phyloP scores from a whole-genome alignment of 176 grass and related monocot species.

The Dendrocalamus sinicus region DNA sequence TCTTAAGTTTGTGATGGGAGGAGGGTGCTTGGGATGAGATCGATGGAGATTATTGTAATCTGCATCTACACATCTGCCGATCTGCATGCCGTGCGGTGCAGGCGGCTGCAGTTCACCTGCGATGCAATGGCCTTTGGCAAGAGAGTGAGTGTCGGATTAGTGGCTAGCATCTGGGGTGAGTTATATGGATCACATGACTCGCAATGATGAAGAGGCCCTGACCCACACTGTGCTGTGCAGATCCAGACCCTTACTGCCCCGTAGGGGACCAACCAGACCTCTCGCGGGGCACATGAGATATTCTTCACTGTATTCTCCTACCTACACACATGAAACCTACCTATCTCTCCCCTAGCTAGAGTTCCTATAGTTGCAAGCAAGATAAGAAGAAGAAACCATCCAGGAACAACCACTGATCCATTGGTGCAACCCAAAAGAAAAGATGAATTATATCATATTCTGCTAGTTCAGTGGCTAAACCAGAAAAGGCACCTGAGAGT shows the following conservation, averaged over 20 bases:
- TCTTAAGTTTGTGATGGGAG: not conserved
- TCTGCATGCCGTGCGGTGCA: not conserved
- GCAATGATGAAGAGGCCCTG: slow-evolving; percentile 51
- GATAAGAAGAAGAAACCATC: not conserved
- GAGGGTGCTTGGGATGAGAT: not conserved
- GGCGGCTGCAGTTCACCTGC: not conserved
- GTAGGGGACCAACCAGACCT: slow-evolving; percentile 47
- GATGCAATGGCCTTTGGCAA: not conserved
- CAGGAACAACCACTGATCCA: not conserved
- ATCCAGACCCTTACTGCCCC: slow-evolving; percentile 51
- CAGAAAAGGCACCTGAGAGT: not conserved
- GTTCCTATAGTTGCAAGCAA: not conserved
- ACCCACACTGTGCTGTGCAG: slow-evolving; percentile 41
- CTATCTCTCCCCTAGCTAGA: not conserved
- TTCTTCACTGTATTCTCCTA: slow-evolving; percentile 9
- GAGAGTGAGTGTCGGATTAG: not conserved
- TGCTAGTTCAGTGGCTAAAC: not conserved
- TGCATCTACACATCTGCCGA: slow-evolving; percentile 11
- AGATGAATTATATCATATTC: not conserved
- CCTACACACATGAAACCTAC: slow-evolving; percentile 22
- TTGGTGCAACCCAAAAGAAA: not conserved
- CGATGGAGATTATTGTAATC: not conserved
- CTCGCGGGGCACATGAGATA: slow-evolving; percentile 33
- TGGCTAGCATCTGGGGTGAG: slow-evolving; percentile 6
- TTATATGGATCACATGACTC: slow-evolving; percentile 53